A percentile compares a stretch with the other conserved stretches of the same genome.
These are phyloP conservation scores for Hypholoma sublateritium DNA, from an alignment of 768 basidiomycete species.

Conservation along the genomic window DNA sequence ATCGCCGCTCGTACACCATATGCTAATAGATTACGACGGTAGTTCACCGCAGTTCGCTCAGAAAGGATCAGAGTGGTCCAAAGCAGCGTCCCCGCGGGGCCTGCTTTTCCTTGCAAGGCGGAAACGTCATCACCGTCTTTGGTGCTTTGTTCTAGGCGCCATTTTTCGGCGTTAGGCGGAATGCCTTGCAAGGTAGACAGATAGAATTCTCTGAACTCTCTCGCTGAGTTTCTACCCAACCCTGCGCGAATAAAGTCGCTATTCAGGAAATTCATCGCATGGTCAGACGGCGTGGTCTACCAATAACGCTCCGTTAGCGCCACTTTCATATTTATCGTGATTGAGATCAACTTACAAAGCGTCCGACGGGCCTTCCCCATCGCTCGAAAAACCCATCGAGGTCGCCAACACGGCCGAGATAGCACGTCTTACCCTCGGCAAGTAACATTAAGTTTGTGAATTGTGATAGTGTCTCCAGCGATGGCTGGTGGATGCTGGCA, in stretches of 20 bases:
- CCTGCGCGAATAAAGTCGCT: slow-evolving; percentile 36
- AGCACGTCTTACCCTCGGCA: slow-evolving; percentile 48
- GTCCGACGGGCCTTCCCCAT: slow-evolving; percentile 37
- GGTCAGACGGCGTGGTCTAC: slow-evolving; percentile 55
- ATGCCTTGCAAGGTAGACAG: slow-evolving; percentile 17
- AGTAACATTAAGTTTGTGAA: slow-evolving; percentile 63
- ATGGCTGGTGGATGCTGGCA: slow-evolving; percentile 69
- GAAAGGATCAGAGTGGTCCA: slow-evolving; percentile 47
- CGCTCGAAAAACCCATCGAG: slow-evolving; percentile 38
- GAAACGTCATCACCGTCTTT: slow-evolving; percentile 7
- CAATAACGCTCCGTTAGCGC: not conserved
- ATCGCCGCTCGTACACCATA: slow-evolving; percentile 57
- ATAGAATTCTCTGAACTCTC: slow-evolving; percentile 36
- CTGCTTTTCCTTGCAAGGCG: slow-evolving; percentile 25
- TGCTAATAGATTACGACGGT: slow-evolving; percentile 53
- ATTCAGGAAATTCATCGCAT: slow-evolving; percentile 59
- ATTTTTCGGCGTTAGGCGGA: not conserved
- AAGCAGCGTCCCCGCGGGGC: slow-evolving; percentile 28
- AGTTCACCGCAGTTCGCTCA: slow-evolving; percentile 48
- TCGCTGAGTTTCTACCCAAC: slow-evolving; percentile 16
- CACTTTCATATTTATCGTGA: not conserved
- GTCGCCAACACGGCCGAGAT: slow-evolving; percentile 40
- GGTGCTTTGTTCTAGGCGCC: not conserved
- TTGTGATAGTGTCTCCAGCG: slow-evolving; percentile 55
- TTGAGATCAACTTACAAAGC: slow-evolving; percentile 27